Conservation (phyloP, 768 basidiomycete species). For the Piloderma croceum region DNA sequence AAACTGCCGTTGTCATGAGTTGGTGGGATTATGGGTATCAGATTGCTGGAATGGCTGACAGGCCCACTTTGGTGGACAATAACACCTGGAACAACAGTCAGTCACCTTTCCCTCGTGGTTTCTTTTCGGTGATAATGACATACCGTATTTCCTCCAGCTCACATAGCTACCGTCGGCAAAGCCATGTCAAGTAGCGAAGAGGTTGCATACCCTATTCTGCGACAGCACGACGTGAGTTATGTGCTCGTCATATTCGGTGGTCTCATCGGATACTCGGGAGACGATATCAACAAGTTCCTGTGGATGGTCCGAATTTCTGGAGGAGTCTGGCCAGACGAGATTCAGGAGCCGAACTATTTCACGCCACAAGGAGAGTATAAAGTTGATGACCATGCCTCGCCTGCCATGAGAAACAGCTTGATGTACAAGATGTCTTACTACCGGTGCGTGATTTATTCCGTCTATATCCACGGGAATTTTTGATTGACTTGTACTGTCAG, state of each 20-base stretch:
- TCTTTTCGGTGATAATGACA: conserved; percentile 4
- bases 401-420: conserved; percentile 88
- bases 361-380: conserved; percentile 89
- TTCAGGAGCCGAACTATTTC: conserved; percentile 93
- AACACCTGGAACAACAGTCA: conserved; percentile 99
- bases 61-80: conserved; percentile 95
- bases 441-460: conserved; percentile 41
- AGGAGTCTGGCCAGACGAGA: conserved; percentile 97
- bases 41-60: conserved; percentile 98
- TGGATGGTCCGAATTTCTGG: conserved; percentile 98
- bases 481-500: conserved; percentile 31
- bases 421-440: conserved; percentile 99
- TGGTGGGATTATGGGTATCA: conserved; percentile 99
- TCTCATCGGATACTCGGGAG: conserved; percentile 92
- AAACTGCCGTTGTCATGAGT: conserved; percentile 92
- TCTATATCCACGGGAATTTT: neutral
- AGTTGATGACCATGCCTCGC: conserved; percentile 78
- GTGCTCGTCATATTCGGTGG: conserved; percentile 97
- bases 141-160: conserved; percentile 46
- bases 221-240: conserved; percentile 97
- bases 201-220: conserved; percentile 92
- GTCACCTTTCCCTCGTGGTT: conserved; percentile 25
- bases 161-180: conserved; percentile 98
- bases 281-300: conserved; percentile 99
- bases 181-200: conserved; percentile 95